Base-by-base conservation (phyloP, 2,329 filamentous ascomycete genomes). In the Cercospora citrullina region DNA sequence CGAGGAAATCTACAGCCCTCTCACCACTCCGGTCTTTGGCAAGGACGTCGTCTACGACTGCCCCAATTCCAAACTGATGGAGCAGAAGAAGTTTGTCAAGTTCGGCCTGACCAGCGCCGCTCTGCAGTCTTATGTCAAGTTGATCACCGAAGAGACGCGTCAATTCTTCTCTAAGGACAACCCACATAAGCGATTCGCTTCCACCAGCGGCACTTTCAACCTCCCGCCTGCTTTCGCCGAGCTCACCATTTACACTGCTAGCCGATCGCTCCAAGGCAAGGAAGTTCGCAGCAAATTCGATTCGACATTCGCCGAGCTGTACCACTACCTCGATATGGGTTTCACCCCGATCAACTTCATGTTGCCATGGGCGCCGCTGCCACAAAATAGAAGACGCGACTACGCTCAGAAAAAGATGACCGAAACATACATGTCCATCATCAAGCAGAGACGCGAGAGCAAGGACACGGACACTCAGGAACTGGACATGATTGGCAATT, bases 61-160 rank as follows among this genome's bases (percentile, higher is more conserved):
- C 81, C 92, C 92, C 51, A 96, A 96, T 79, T 85, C 92, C 67
- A 96, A 96, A 82, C 87, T 96, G 77, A 96, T 96, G 93, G 93
- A 96, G 83, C 93, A 96, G 84, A 96, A 96, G 85, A 95, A 94
- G 90, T 93, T 94, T 77, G 91, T 93, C 88, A 94, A 94, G 80
- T 88, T 90, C 74, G 90, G 90, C 70, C 87, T 94, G 64, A 93
- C 90, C 28, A 89, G 89, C 72, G 88, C 91, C 66, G 89, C 90
- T 26, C 90, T 94, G 81, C 87, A 84, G 64, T 87, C 87, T 57
- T 95, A 96, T 80, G 91, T 95, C 61, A 88, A 87, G 67, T 87
- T 96, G 77, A 94, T 96, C 78, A 86, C 88, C 72, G 82, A 85
- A 73, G 93, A 96, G 80, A 89, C 92, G 72, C 84, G 87, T 70